Evolutionary conservation across 2,329 filamentous ascomycete species (phyloP), one percentile per base, ranked within the genome.

Genomic region (Dothiorella sarmentorum): DNA sequence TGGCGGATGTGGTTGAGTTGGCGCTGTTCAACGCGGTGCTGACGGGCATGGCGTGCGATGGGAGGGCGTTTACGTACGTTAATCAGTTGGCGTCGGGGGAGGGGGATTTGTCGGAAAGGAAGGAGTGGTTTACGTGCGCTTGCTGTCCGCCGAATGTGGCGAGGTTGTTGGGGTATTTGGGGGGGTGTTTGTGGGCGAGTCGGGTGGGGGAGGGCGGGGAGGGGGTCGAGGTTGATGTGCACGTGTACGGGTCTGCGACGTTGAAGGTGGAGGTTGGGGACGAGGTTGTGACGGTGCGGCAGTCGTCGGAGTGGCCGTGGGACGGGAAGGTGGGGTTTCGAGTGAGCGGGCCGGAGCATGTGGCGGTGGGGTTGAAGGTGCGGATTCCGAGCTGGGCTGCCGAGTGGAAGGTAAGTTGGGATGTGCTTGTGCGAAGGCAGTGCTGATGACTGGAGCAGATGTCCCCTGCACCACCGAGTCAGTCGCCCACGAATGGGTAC

Each of bases 121-220:
- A 78, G 29, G 77, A 80, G 20, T 86, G 84, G 83, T 86, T 85
- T 56, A 79, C 78, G 51, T 80, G 78, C 35, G 81, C 82, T 5
- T 86, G 83, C 62, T 86, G 84, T 64, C 84, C 84, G 3, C 84
- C 83, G 0, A 86, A 85, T 62, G 71, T 86, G 1, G 76, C 80
- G 20, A 73, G 83, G 24, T 69, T 84, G 1, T 77, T 85, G 49
- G 83, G 81, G 0, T 81, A 76, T 22, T 69, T 85, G 24, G 82
- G 82, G 1, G 82, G 82, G 0, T 84, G 84, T 62, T 65, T 84
- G 0, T 84, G 82, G 80, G 77, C 77, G 20, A 75, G 73, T 33
- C 70, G 73, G 0, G 61, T 63, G 0, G 51, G 62, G 1, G 62
- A 61, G 3, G 61, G 66, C 5, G 42, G 56, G 13, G 64, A 66